Evolutionary conservation across 164 flowering plant genomes (phyloP).

Genomic region (Sedum album): DNA sequence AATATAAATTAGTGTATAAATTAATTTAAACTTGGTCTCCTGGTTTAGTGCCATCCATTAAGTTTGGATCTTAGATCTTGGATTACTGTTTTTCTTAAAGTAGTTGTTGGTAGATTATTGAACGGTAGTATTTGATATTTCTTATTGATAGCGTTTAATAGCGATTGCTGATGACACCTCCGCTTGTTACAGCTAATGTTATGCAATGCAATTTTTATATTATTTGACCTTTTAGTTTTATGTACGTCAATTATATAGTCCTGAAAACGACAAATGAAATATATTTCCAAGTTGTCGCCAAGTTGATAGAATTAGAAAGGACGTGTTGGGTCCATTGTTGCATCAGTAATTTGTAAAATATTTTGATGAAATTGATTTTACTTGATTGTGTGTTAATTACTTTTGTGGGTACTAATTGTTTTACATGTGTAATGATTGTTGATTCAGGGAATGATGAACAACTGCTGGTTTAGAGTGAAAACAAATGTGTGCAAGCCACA

Average conservation of each 20-base stretch:
- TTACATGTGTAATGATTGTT: not conserved
- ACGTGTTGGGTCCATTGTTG: no score
- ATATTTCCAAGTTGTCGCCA: no score
- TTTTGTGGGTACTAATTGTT: not conserved
- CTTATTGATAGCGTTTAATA: no score
- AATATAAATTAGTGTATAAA: not conserved
- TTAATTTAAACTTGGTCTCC: not conserved
- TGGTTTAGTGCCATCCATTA: not conserved
- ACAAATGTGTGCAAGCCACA: conserved; percentile 62
- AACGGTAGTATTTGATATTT: no score
- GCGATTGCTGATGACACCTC: not conserved
- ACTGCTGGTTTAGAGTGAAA: conserved; percentile 91
- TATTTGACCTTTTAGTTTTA: not conserved
- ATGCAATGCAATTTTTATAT: no score
- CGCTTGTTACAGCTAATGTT: not conserved
- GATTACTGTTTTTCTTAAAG: not conserved
- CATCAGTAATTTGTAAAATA: no score
- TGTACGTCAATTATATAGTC: no score
- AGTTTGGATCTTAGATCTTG: not conserved
- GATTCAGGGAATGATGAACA: conserved; percentile 98
- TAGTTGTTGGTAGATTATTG: not conserved
- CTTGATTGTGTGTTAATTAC: not conserved
- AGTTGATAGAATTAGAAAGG: no score
- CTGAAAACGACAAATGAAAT: no score
- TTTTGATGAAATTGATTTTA: not conserved